A percentile compares a stretch with the other conserved stretches of the same genome.
These are phyloP conservation scores for Fraxinus angustifolia DNA, from an alignment of 305 asterid genomes.

Conservation along the genomic window DNA sequence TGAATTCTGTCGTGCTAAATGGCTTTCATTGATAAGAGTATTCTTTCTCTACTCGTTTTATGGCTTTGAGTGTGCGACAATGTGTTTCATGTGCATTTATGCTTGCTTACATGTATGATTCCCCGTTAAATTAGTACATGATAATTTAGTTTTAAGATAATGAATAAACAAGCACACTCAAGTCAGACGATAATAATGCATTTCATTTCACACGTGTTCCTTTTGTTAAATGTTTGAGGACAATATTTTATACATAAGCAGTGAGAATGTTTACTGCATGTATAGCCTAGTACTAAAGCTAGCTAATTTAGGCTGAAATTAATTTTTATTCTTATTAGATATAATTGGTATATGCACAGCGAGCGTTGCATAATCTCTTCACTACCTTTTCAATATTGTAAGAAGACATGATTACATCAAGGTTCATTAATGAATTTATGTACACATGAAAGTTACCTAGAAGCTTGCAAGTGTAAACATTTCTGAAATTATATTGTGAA, in stretches of 20 bases:
- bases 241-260: background rate
- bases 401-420: background rate
- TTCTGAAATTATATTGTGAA: slow-evolving; percentile 4
- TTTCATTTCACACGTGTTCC: background rate
- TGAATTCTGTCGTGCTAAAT: background rate
- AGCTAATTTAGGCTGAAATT: background rate
- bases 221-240: background rate
- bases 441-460: background rate
- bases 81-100: background rate
- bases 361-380: background rate
- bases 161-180: background rate
- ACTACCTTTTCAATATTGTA: background rate
- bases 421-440: background rate
- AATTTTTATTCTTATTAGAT: background rate
- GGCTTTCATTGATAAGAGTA: background rate
- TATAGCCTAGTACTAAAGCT: background rate
- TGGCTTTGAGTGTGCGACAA: background rate
- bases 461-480: background rate
- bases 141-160: background rate
- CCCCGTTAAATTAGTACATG: background rate
- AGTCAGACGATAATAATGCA: background rate
- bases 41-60: background rate
- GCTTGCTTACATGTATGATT: background rate
- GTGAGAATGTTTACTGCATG: background rate
- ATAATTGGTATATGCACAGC: background rate